Base-by-base conservation (phyloP, 768 basidiomycete genomes). In the Phanerochaete carnosa region DNA sequence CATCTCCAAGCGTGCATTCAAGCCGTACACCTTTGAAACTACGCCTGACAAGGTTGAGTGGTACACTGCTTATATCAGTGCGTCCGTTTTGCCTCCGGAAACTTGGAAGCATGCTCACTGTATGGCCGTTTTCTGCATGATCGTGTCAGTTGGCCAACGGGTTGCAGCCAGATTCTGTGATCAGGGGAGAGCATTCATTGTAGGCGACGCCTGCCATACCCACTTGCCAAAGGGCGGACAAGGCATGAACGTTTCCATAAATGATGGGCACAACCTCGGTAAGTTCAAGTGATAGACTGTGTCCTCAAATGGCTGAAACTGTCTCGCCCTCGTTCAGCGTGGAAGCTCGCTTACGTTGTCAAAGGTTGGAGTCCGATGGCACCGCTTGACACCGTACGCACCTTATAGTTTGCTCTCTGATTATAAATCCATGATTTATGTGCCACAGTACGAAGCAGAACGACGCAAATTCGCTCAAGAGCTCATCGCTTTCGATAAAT, bases 11-110 rank as follows among this genome's bases (percentile, higher is more conserved):
- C 82, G 78, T 67, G 80, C 82, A 0, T 70, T 91, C 16, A 64
- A 78, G 37, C 90, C 89, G 1, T 91, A 80, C 68, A 73, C 68
- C 15, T 73, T 90, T 39, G 39, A 43, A 19, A 9, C 39, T 8
- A 61, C 73, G 5, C 75, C 79, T 32, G 79, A 80, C n/a, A 66
- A 72, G 8, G 78, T 86, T 26, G 79, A 88, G 29, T 90, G 88
- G 88, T 89, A 84, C 84, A 89, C 89, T 2, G 79, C 87, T 25
- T 92, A 90, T 65, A 81, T 80, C 63, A 84, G 85, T 65, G 4
- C 11, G 85, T 64, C 4, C 16, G n/a, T 28, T 1, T 15, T 3
- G 3, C 15, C 19, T 43, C 15, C 7, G 6, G 33, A 7, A 6
- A 13, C 13, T 35, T 35, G 33, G 13, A 7, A 13, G 33, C 11